Percentiles rank a stretch among this genome's conserved stretches.
These are phyloP conservation scores for Tricholoma furcatifolium DNA, from an alignment of 768 basidiomycete genomes.

Conservation along the genomic window DNA sequence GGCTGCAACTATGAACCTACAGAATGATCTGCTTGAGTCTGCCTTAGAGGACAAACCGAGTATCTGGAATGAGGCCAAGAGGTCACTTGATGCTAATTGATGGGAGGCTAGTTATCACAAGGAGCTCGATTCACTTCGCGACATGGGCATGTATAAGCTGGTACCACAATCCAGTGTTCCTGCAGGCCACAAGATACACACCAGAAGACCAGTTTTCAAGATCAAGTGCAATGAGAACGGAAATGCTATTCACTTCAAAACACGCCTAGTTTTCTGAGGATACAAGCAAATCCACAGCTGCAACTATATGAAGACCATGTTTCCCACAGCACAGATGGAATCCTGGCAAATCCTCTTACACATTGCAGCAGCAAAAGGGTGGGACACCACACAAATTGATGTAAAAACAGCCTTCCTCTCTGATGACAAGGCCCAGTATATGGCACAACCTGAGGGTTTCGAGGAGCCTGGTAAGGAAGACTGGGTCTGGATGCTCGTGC, in stretches of 20 bases:
- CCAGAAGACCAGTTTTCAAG: slow-evolving; percentile 16
- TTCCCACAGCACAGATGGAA: neutral
- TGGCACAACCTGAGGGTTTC: slow-evolving; percentile 1
- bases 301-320: neutral
- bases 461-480: too few species aligned
- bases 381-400: neutral
- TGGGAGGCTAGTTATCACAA: too few species aligned
- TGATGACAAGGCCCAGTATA: neutral
- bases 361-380: neutral
- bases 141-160: slow-evolving; percentile 27
- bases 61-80: too few species aligned
- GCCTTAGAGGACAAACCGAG: too few species aligned
- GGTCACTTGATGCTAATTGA: too few species aligned
- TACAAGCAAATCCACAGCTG: slow-evolving; percentile 29
- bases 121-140: slow-evolving; percentile 20
- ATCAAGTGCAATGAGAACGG: slow-evolving; percentile 32
- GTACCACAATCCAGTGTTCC: slow-evolving; percentile 18
- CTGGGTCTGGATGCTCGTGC: too few species aligned
- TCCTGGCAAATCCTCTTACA: too few species aligned
- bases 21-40: too few species aligned
- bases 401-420: slow-evolving; percentile 1
- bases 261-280: slow-evolving; percentile 37
- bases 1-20: too few species aligned
- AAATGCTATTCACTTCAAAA: slow-evolving; percentile 23
- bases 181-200: slow-evolving; percentile 23